Base-by-base conservation (phyloP, 768 basidiomycete genomes). In the Lactarius evosmus region DNA sequence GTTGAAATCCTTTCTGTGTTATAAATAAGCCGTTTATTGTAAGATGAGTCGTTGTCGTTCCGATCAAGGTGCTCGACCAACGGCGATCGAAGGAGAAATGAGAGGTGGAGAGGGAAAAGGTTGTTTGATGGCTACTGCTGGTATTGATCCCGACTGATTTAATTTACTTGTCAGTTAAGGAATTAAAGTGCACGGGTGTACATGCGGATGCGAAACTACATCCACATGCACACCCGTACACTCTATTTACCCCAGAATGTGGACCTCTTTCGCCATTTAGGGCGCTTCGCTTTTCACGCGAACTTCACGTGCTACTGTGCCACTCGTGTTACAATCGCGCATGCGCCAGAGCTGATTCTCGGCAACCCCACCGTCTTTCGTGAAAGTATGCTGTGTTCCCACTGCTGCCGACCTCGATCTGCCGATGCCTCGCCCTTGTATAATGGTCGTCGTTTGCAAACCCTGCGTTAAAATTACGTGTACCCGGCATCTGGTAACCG, bases 391-490 rank as follows among this genome's bases (percentile, higher is more conserved):
- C 58, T 33, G 36, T 50, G 53, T 51, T 65, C 56, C 54, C 54
- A 50, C 44, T 60, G 16, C 25, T 33, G 58, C 58, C 38, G 7
- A 4, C 8, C 55, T 56, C 56, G 55, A 49, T 57, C 55, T n/a
- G 49, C 63, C 55, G 59, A 60, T 33, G 63, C 58, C 63, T 60
- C 58, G 44, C 25, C 52, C 14, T 46, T 22, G 30, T 56, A 25
- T 54, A 56, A 9, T 40, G 34, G 46, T 56, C 30, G 54, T 49
- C 27, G 12, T 49, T 4, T 41, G 46, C 38, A n/a, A 30, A 40
- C 38, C 55, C 56, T 33, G 62, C 59, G 59, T 22, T 52, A 16
- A 7, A 50, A 57, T 65, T 65, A 65, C 64, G 64, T 65, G 50
- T 65, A 61, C 33, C 46, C 25, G 46, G 46, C 22, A 46, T 46